A percentile compares a stretch with the other conserved stretches of the same genome.
phyloP scores from a whole-genome alignment of 2,329 filamentous ascomycete genomes.

The Decorospora gaudefroyi region DNA sequence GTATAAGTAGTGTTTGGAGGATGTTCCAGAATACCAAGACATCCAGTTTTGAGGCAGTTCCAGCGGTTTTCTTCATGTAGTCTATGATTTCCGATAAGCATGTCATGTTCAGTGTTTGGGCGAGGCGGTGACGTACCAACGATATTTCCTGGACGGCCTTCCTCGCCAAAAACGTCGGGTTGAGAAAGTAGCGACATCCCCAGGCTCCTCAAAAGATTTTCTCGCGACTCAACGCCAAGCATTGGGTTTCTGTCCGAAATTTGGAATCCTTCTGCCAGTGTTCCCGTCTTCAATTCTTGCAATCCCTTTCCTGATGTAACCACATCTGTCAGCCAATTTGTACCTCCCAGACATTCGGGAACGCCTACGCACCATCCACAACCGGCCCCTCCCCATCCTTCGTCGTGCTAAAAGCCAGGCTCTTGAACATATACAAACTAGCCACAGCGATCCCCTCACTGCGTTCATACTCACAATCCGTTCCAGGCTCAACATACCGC shows the following conservation, averaged over 20 bases:
- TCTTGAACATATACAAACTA: conserved; percentile 87
- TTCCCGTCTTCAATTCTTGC: conserved; percentile 70
- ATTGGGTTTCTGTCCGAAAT: conserved; percentile 72
- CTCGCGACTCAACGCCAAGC: conserved; percentile 81
- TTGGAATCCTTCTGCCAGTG: conserved; percentile 78
- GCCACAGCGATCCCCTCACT: conserved; percentile 84
- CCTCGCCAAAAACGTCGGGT: conserved; percentile 73
- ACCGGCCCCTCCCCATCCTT: conserved; percentile 73
- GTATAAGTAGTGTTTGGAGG: conserved; percentile 79
- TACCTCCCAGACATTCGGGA: background rate
- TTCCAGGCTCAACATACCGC: conserved; percentile 87
- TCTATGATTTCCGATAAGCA: conserved; percentile 7
- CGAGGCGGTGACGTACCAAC: conserved; percentile 65
- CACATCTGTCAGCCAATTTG: background rate
- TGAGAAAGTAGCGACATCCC: conserved; percentile 74
- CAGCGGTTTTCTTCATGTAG: conserved; percentile 23
- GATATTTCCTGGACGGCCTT: conserved; percentile 87
- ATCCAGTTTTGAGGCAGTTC: conserved; percentile 51
- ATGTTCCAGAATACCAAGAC: conserved; percentile 89
- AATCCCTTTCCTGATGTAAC: conserved; percentile 59
- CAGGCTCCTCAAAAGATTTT: conserved; percentile 74
- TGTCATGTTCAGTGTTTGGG: background rate
- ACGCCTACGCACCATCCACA: conserved; percentile 66
- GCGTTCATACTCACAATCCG: conserved; percentile 74
- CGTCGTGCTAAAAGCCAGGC: conserved; percentile 75